Percentiles rank a stretch among this genome's conserved stretches.
phyloP scores from a whole-genome alignment of 2,329 filamentous ascomycete species.

The Hymenoscyphus albidus region DNA sequence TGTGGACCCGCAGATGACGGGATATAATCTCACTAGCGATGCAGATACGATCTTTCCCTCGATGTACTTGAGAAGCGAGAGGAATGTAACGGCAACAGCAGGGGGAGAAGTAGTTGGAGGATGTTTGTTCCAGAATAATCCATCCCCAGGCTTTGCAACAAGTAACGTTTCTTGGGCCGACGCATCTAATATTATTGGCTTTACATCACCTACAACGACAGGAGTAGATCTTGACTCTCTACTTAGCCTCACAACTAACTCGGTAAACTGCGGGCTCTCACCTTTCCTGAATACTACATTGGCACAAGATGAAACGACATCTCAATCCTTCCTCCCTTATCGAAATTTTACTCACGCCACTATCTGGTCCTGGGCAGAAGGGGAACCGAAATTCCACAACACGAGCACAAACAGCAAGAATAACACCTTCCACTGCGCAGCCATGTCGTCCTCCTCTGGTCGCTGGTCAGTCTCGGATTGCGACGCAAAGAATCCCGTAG shows the following conservation, averaged over 20 bases:
- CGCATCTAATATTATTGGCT: conserved; percentile 31
- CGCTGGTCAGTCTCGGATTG: conserved; percentile 58
- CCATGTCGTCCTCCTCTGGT: conserved; percentile 46
- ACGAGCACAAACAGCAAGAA: conserved; percentile 31
- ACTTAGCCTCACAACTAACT: conserved; percentile 36
- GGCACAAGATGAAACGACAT: conserved; percentile 48
- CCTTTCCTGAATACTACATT: conserved; percentile 52
- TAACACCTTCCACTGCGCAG: conserved; percentile 50
- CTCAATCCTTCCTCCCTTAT: conserved; percentile 45
- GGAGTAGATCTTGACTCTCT: conserved; percentile 33
- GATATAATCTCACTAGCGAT: conserved; percentile 53
- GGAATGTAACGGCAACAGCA: conserved; percentile 35
- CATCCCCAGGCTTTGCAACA: conserved; percentile 35
- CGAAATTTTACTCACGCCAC: conserved; percentile 45
- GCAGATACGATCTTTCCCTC: conserved; percentile 47
- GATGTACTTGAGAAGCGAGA: conserved; percentile 40
- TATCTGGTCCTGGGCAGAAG: conserved; percentile 58
- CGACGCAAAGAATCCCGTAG: conserved; percentile 45
- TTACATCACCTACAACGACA: conserved; percentile 29
- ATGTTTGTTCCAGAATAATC: conserved; percentile 49
- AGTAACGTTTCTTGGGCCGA: conserved; percentile 53
- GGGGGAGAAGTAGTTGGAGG: conserved; percentile 45
- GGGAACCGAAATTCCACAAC: conserved; percentile 48
- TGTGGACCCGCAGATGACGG: conserved; percentile 53
- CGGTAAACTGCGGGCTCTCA: conserved; percentile 57